phyloP scores from a whole-genome alignment of 768 basidiomycete species.

The Boletus rubescentipes region DNA sequence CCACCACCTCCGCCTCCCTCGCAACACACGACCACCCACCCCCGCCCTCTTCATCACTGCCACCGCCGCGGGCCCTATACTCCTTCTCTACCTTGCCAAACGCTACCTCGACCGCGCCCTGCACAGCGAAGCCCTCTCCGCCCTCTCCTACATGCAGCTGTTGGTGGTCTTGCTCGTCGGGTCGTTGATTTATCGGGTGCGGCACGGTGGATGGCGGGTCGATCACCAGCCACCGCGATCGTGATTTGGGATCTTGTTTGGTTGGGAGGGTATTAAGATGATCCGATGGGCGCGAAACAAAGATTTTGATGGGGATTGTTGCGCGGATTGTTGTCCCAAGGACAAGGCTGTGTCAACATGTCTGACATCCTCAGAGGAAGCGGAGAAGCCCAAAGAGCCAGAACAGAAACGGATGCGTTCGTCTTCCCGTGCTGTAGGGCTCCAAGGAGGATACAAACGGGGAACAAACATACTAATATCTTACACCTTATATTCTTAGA shows the following conservation, averaged over 20 bases:
- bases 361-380: neutral
- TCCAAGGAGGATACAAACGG: neutral
- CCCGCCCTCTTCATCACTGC: slow-evolving; percentile 44
- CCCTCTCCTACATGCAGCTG: slow-evolving; percentile 43
- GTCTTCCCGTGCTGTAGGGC: slow-evolving; percentile 2
- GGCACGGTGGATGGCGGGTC: slow-evolving; percentile 48
- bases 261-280: slow-evolving; percentile 33
- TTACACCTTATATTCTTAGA: neutral
- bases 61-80: slow-evolving; percentile 37
- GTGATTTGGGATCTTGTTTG: slow-evolving; percentile 7
- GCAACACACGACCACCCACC: slow-evolving; percentile 35
- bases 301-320: slow-evolving; percentile 39
- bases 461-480: neutral
- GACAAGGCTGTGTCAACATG: neutral
- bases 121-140: slow-evolving; percentile 43
- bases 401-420: neutral
- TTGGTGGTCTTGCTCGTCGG: slow-evolving; percentile 44
- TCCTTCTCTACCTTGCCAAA: slow-evolving; percentile 45
- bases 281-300: slow-evolving; percentile 5
- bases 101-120: slow-evolving; percentile 42
- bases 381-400: neutral
- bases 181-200: slow-evolving; percentile 36
- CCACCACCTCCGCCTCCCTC: slow-evolving; percentile 36
- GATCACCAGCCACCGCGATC: slow-evolving; percentile 4
- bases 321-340: slow-evolving; percentile 10